Evolutionary conservation across 345 rosid genomes (phyloP), one percentile per base, ranked within the genome.

Genomic region (Moricandia arvensis): DNA sequence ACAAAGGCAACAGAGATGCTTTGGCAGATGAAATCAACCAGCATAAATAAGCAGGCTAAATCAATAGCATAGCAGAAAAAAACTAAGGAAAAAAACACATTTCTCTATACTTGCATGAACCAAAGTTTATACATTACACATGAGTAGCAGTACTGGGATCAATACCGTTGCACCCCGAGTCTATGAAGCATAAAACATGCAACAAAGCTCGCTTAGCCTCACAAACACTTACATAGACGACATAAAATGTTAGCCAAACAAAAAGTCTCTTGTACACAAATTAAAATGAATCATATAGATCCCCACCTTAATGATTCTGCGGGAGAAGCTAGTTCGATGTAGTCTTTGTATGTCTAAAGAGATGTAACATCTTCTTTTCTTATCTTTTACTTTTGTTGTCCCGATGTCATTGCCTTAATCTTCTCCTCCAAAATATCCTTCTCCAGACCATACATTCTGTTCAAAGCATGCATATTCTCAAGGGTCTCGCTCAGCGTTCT

Each of bases 391-490:
- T 86, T 83, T 69, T 51, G 84, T 74, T 89, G 90, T 62, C 84
- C 86, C 1, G 51, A 45, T 45, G 76, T 81, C 86, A 92, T 92
- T 61, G 96, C 96, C 71, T 88, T 88, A 66, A 95, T 82, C 86
- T 92, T 95, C 61, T 88, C 88, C 76, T 92, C 99, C 55, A 92
- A 76, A 5, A 92, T 81, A 17, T 95, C 98, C 33, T 92, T 85
- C 80, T 90, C 99, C 0, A 95, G 96, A 77, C 88, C 87, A 31
- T 88, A 95, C 91, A 92, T 92, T 77, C 99, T 82, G 85, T 89
- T 95, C 58, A 95, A 93, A n/a, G 97, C 97, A 79, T 90, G 93
- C 97, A 92, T 95, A 57, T 92, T 95, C 84, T 92, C 99, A 13
- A 95, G 97, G 31, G 90, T 92, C 82, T 90, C 98, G 2, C 77